Conservation (phyloP, 192 early-diverging fungal genomes). For the Helicostylum pulchrum region DNA sequence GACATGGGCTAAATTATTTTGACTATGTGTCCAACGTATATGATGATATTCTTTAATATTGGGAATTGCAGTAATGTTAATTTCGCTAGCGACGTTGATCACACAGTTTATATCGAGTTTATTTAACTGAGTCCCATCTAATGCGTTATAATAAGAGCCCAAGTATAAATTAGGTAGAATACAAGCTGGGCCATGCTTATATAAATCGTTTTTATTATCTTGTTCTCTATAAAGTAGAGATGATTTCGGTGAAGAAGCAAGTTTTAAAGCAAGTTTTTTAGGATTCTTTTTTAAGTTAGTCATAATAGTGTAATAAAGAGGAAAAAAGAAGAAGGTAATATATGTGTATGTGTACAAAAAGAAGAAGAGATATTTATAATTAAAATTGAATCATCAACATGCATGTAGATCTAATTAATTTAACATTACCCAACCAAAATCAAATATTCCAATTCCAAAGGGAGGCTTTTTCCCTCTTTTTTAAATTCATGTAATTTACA, state of each 20-base stretch:
- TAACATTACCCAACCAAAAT: conserved; percentile 14
- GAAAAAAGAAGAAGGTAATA: neutral
- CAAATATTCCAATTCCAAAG: conserved; percentile 3
- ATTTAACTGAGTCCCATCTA: conserved; percentile 41
- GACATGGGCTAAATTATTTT: conserved; percentile 49
- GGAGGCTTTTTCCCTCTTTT: conserved; percentile 2
- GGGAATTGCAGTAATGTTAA: conserved; percentile 23
- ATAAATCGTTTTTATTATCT: conserved; percentile 22
- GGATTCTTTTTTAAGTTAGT: conserved; percentile 8
- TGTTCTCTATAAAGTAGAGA: neutral
- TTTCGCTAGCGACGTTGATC: conserved; percentile 75
- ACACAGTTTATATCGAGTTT: conserved; percentile 53
- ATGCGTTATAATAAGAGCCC: conserved; percentile 61
- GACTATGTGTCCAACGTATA: conserved; percentile 70
- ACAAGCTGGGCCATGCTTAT: conserved; percentile 54
- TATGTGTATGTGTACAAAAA: conserved; percentile 4
- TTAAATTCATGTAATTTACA: conserved; percentile 8
- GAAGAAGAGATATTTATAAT: neutral
- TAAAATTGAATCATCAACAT: conserved; percentile 3
- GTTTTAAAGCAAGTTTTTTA: conserved; percentile 11
- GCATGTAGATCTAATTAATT: conserved; percentile 16
- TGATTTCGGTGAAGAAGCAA: conserved; percentile 4
- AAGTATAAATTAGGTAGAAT: conserved; percentile 67
- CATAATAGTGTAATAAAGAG: neutral
- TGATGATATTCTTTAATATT: conserved; percentile 56